Evolutionary conservation across 2,329 filamentous ascomycete genomes (phyloP).

Genomic region (Botryosphaeria dothidea): DNA sequence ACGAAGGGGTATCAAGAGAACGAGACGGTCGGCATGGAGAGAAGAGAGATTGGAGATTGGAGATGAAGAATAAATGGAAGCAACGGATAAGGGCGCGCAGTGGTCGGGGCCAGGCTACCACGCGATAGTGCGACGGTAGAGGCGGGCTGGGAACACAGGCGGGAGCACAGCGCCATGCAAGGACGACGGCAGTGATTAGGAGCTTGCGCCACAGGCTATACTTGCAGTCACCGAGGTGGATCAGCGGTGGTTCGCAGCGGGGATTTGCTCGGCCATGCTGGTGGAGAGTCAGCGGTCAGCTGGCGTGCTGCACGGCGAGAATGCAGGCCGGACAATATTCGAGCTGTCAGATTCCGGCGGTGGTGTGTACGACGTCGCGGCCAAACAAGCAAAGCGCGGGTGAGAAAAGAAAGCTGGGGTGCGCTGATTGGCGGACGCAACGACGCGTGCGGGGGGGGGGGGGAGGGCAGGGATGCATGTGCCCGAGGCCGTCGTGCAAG

Average conservation of each 20-base stretch:
- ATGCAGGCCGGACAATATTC: background rate
- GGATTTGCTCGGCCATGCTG: background rate
- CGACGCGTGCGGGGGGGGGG: background rate
- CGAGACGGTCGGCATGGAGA: too few species aligned
- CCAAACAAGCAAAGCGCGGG: background rate
- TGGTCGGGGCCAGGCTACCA: background rate
- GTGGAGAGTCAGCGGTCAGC: background rate
- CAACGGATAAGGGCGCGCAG: background rate
- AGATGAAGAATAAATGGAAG: background rate
- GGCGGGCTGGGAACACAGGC: background rate
- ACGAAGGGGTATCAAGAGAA: background rate
- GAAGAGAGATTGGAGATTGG: too few species aligned
- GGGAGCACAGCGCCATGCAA: background rate
- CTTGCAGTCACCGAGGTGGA: too few species aligned
- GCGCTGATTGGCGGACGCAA: background rate
- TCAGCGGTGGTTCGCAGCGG: too few species aligned
- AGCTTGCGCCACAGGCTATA: background rate
- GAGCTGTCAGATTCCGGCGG: background rate
- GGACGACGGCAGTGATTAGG: background rate
- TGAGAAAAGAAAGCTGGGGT: background rate
- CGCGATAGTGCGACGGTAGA: constrained; percentile 7
- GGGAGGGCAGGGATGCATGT: background rate
- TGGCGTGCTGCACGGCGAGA: background rate
- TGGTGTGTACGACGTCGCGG: background rate
- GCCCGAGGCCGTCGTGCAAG: background rate